Evolutionary conservation across 2,329 filamentous ascomycete species (phyloP).

Genomic region (Trichoderma hamatum): DNA sequence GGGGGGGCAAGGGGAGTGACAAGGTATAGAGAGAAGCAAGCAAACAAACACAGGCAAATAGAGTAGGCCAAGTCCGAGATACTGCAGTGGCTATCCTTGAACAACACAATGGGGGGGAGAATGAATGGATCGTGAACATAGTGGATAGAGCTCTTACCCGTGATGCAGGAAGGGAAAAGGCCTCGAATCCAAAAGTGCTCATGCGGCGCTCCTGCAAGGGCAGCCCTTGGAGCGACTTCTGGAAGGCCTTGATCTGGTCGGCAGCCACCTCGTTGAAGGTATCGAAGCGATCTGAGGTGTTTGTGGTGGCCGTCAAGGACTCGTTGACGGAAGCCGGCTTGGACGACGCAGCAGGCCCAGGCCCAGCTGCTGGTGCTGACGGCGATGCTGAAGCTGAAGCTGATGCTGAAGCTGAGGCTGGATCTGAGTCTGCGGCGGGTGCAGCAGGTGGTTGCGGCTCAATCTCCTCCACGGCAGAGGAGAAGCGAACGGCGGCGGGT

Average conservation of each 20-base stretch:
- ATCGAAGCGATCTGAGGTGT: conserved; percentile 32
- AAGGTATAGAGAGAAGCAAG: background rate
- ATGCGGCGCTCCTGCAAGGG: conserved; percentile 81
- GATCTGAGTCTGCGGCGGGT: conserved; percentile 31
- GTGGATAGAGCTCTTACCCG: conserved; percentile 62
- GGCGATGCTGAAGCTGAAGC: background rate
- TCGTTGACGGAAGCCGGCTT: conserved; percentile 39
- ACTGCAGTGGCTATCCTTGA: background rate
- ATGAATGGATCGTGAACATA: background rate
- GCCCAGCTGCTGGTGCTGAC: too few species aligned
- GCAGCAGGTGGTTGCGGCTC: conserved; percentile 40
- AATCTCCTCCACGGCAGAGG: conserved; percentile 71
- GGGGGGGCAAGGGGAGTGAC: background rate
- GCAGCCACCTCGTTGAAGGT: conserved; percentile 50
- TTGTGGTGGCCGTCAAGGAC: conserved; percentile 21
- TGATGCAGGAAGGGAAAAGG: conserved; percentile 83
- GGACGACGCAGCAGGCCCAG: background rate
- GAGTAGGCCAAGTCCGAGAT: background rate
- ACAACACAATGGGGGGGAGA: background rate
- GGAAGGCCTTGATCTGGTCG: conserved; percentile 72
- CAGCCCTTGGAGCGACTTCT: conserved; percentile 70
- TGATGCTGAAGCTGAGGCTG: background rate
- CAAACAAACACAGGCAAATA: background rate
- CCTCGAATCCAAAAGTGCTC: conserved; percentile 86
- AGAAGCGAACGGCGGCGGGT: conserved; percentile 68